Base-by-base conservation (phyloP, 2,329 filamentous ascomycete species). In the Geoglossum cookeanum region DNA sequence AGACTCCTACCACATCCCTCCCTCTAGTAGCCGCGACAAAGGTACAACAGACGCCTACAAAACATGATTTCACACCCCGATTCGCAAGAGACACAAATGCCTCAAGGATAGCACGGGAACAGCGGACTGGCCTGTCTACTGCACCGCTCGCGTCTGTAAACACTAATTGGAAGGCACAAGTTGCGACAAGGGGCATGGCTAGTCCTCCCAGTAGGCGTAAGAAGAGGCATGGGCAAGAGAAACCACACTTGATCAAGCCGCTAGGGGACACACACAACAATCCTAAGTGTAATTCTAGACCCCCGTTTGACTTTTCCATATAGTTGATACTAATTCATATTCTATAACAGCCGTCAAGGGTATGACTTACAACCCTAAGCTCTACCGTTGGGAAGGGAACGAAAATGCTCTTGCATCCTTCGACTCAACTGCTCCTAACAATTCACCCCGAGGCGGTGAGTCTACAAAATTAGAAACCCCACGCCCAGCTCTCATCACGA, bases 301-400 rank as follows among this genome's bases (percentile, higher is more conserved):
- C 39, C 30, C 22, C n/a, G 54, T 55, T 53, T 61, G 32, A 53
- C 48, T 17, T 37, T 17, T 3, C 37, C 13, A 37, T 53, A 33
- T 35, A 8, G 52, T 49, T 44, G 52, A 30, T 53, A 55, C 30
- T 58, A 55, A 60, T 52, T 59, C 52, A 53, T 27, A 60, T 58
- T 17, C 9, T 15, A 57, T 45, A 63, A 5, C 22, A 91, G 87
- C 83, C 65, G 79, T 95, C 60, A 92, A 95, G 69, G 92, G 91
- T 61, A 98, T 98, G 92, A 84, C 81, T 57, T 98, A 95, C 68
- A 97, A 98, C 65, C 87, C 92, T 5, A 75, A 78, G 32, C 85
- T 87, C 7, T 92, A 83, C 65, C 79, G 82, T 55, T 98, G 92
- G 92, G 92, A 98, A 74, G 92, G 92, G 56, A 98, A 98, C 64